These are phyloP conservation scores for Pyrus hybrid DNA, from an alignment of 331 rosid genomes.

Conservation along the genomic window DNA sequence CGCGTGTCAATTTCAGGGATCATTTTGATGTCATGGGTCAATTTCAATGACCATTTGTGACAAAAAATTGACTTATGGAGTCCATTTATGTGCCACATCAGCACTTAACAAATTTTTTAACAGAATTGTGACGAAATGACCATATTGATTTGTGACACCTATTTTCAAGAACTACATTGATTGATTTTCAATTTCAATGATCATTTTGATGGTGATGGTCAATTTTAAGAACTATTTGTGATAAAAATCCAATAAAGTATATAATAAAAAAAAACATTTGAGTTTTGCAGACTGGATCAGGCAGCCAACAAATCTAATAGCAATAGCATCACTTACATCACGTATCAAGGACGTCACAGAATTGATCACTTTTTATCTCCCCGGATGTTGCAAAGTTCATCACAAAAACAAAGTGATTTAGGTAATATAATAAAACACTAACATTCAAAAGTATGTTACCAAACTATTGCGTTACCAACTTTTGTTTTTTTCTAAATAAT, in stretches of 20 bases:
- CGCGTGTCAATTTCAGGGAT: too few species aligned
- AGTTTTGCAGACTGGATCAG: not conserved
- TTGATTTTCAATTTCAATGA: too few species aligned
- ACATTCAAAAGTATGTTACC: not conserved
- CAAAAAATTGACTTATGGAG: too few species aligned
- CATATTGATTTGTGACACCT: too few species aligned
- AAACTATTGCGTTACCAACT: not conserved
- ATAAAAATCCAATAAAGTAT: too few species aligned
- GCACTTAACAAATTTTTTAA: too few species aligned
- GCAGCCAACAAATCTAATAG: not conserved
- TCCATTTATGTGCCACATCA: too few species aligned
- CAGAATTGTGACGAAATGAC: accelerated
- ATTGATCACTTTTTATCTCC: not conserved
- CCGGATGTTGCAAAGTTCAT: not conserved
- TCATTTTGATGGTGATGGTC: accelerated
- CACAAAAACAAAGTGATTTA: not conserved
- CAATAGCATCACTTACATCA: not conserved
- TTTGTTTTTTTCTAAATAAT: too few species aligned
- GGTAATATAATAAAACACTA: not conserved
- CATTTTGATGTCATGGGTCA: too few species aligned
- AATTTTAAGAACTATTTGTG: too few species aligned
- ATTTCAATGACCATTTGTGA: too few species aligned
- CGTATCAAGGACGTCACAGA: not conserved
- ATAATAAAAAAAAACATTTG: not conserved
- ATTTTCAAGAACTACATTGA: too few species aligned